Evolutionary conservation across 2,329 filamentous ascomycete species (phyloP).

Genomic region (Xylogone sp.): DNA sequence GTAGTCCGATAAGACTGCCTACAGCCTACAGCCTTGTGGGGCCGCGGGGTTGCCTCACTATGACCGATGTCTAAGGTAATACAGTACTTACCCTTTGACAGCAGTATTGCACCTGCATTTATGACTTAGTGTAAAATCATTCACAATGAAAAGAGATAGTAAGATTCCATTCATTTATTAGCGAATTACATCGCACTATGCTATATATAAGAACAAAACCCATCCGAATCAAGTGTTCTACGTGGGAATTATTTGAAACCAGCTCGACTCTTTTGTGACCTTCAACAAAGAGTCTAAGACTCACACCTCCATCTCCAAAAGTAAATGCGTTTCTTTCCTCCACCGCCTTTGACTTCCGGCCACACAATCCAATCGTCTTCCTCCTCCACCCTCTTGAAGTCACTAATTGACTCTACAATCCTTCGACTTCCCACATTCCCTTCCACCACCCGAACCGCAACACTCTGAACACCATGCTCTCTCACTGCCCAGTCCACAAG

Average conservation of each 20-base stretch:
- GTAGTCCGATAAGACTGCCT: neutral
- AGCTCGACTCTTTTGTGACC: too few relatives aligned
- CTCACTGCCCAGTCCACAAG: conserved; percentile 6
- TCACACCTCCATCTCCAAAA: conserved; percentile 11
- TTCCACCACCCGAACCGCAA: conserved; percentile 7
- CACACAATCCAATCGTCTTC: conserved; percentile 1
- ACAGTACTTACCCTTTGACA: too few relatives aligned
- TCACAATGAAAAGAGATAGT: too few relatives aligned
- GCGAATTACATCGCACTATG: too few relatives aligned
- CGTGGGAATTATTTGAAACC: too few relatives aligned
- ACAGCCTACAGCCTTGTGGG: too few relatives aligned
- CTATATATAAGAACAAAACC: too few relatives aligned
- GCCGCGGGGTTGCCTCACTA: neutral
- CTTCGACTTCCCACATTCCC: conserved; percentile 9
- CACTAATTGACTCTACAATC: conserved; percentile 5
- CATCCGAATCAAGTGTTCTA: too few relatives aligned
- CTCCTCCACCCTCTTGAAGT: conserved; percentile 7
- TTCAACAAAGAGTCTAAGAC: too few relatives aligned
- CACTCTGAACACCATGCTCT: conserved; percentile 4
- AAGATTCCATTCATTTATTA: too few relatives aligned
- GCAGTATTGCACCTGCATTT: too few relatives aligned
- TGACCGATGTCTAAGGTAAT: neutral
- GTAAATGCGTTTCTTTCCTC: conserved; percentile 5
- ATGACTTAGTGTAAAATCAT: too few relatives aligned
- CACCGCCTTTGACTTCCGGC: conserved; percentile 15